Evolutionary conservation across 345 rosid species (phyloP).

Genomic region (Populus nigra): DNA sequence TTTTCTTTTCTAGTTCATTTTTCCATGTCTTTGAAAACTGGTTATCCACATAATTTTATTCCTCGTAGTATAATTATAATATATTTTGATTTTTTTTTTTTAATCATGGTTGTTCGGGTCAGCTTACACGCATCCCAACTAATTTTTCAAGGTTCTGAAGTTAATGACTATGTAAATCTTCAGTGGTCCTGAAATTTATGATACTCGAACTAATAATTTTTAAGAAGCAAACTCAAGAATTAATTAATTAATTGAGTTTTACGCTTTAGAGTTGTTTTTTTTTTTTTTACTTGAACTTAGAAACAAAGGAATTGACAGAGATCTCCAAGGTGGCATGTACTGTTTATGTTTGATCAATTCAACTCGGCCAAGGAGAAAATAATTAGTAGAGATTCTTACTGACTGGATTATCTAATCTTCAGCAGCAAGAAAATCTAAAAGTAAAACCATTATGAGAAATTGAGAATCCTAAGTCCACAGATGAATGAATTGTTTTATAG

Average conservation of each 20-base stretch:
- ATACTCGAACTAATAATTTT: no score
- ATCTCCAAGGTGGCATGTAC: not conserved
- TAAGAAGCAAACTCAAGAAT: no score
- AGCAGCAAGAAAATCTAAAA: not conserved
- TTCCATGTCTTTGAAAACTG: not conserved
- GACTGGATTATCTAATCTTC: not conserved
- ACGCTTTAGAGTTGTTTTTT: no score
- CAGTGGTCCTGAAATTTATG: accelerated
- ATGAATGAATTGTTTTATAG: not conserved
- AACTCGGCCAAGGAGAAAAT: not conserved
- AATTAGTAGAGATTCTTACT: not conserved
- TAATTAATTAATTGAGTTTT: accelerated
- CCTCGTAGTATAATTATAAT: no score
- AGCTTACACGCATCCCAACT: accelerated
- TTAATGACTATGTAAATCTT: no score
- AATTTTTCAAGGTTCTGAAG: accelerated
- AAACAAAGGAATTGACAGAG: not conserved
- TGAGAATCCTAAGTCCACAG: not conserved
- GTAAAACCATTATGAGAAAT: not conserved
- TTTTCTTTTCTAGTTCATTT: not conserved
- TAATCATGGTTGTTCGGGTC: accelerated
- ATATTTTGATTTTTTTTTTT: not conserved
- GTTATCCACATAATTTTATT: not conserved
- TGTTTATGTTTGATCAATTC: not conserved
- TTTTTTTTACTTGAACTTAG: no score